Percentiles rank a stretch among this genome's conserved stretches.
Conservation (phyloP, 768 basidiomycete species). For the Tulasnella sp. region DNA sequence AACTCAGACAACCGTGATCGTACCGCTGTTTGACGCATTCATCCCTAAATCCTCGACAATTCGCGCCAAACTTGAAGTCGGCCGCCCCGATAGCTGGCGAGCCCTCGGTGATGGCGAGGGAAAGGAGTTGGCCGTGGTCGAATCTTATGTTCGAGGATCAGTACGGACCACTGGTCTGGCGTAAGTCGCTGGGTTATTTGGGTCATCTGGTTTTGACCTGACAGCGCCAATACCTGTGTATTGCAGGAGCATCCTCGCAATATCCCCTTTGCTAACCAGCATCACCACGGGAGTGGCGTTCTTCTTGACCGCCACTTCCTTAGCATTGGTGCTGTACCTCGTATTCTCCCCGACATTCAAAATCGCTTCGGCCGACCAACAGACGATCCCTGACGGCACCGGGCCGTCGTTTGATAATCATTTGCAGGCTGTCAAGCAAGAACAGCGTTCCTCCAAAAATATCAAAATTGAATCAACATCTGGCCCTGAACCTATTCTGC, state of each 20-base stretch:
- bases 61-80: constrained; percentile 56
- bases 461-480: not conserved
- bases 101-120: constrained; percentile 56
- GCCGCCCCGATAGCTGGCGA: constrained; percentile 65
- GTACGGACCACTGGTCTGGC: constrained; percentile 60
- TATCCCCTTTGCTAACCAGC: not conserved
- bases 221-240: not conserved
- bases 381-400: not conserved
- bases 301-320: constrained; percentile 10
- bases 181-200: constrained; percentile 29
- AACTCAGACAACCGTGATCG: constrained; percentile 35
- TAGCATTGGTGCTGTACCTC: constrained; percentile 7
- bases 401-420: not conserved
- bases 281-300: constrained; percentile 9
- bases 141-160: constrained; percentile 50
- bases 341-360: constrained; percentile 1
- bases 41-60: constrained; percentile 32
- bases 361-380: not conserved
- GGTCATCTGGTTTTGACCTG: not conserved
- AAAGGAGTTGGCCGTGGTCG: constrained; percentile 58
- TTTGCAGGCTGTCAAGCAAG: not conserved
- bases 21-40: constrained; percentile 51
- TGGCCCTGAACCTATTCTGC: not conserved
- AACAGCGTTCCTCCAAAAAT: not conserved
- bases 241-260: constrained; percentile 10